These are phyloP conservation scores for Antitrichia curtipendula DNA, from an alignment of 225 moss, liverwort and hornwort genomes.

Conservation along the genomic window DNA sequence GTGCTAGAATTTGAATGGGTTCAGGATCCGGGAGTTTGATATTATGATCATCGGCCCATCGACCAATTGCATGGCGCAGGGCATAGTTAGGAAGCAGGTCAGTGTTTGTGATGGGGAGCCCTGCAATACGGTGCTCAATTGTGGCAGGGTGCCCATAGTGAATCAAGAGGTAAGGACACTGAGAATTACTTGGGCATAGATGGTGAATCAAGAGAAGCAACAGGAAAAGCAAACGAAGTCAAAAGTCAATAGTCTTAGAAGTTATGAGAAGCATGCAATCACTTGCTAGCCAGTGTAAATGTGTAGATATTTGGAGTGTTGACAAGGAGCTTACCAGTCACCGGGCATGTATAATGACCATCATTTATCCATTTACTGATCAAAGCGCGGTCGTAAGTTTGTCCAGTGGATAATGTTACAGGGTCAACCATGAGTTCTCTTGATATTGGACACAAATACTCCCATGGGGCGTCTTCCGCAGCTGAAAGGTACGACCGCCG, in stretches of 20 bases:
- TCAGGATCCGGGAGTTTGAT: slow-evolving; percentile 25
- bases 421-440: slow-evolving; percentile 47
- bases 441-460: slow-evolving; percentile 44
- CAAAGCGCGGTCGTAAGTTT: slow-evolving; percentile 37
- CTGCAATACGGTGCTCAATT: slow-evolving; percentile 21
- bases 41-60: slow-evolving; percentile 38
- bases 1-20: slow-evolving; percentile 2
- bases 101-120: slow-evolving; percentile 30
- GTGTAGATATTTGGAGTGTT: background rate
- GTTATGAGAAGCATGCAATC: background rate
- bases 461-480: slow-evolving; percentile 40
- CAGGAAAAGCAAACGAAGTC: background rate
- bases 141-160: background rate
- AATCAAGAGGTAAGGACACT: no score
- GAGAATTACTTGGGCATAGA: background rate
- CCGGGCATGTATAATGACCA: slow-evolving; percentile 40
- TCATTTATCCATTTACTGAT: slow-evolving; percentile 44
- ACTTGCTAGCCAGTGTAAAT: background rate
- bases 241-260: background rate
- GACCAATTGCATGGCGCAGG: slow-evolving; percentile 48
- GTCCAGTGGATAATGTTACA: slow-evolving; percentile 34
- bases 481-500: slow-evolving; percentile 16
- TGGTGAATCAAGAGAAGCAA: background rate
- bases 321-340: slow-evolving; percentile 19
- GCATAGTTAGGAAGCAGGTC: slow-evolving; percentile 54